These are phyloP conservation scores for Ophiostoma pallidulum DNA, from an alignment of 2,329 filamentous ascomycete genomes.

Conservation along the genomic window DNA sequence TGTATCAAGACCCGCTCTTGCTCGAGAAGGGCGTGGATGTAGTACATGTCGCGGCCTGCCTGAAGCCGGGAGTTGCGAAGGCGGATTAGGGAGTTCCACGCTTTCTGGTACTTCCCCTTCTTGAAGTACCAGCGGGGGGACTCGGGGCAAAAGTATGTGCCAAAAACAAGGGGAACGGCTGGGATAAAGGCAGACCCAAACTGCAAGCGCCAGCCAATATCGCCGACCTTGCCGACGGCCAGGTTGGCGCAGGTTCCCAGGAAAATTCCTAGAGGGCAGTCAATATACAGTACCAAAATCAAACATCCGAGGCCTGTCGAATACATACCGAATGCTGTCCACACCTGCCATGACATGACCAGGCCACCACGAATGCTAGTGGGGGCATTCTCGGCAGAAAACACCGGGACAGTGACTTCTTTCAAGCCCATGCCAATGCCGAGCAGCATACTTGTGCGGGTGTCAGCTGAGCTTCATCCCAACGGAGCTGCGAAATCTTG, in stretches of 20 bases:
- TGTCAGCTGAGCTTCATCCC: no score
- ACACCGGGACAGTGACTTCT: constrained; percentile 57
- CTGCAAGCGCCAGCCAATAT: constrained; percentile 54
- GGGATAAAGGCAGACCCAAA: constrained; percentile 55
- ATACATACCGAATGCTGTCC: constrained; percentile 28
- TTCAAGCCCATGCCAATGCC: constrained; percentile 73
- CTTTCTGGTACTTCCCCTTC: constrained; percentile 51
- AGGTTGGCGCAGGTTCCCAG: constrained; percentile 58
- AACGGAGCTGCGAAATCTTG: neutral
- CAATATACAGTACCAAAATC: neutral
- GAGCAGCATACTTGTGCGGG: constrained; percentile 50
- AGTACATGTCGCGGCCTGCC: constrained; percentile 52
- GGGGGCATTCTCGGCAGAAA: constrained; percentile 64
- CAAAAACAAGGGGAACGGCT: constrained; percentile 44
- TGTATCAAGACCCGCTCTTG: constrained; percentile 43
- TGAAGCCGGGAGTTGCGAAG: constrained; percentile 48
- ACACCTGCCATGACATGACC: constrained; percentile 68
- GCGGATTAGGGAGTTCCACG: constrained; percentile 44
- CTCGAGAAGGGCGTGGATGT: constrained; percentile 54
- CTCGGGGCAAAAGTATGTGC: constrained; percentile 59
- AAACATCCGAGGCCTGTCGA: no score
- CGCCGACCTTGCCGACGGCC: constrained; percentile 49
- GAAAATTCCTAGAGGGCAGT: constrained; percentile 34
- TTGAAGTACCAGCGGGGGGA: constrained; percentile 59
- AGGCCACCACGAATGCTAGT: constrained; percentile 62